Evolutionary conservation across 2,329 filamentous ascomycete species (phyloP).

Genomic region (Alternaria ventricosa): DNA sequence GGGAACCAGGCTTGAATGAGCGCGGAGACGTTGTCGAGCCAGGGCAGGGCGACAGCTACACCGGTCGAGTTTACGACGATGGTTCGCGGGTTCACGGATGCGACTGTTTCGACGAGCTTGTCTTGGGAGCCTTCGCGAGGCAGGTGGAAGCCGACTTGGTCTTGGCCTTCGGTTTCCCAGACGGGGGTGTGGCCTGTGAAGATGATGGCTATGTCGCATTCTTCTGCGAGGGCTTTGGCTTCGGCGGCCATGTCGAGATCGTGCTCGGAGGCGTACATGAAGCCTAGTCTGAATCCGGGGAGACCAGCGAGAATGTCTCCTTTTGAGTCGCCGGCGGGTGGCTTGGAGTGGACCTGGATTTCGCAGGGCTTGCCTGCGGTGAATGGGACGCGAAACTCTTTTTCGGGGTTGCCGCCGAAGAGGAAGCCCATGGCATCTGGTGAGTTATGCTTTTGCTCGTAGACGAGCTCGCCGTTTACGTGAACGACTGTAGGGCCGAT

Average conservation of each 20-base stretch:
- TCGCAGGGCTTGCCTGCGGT: constrained; percentile 66
- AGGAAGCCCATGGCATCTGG: constrained; percentile 69
- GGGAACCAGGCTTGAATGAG: constrained; percentile 53
- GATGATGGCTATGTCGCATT: constrained; percentile 39
- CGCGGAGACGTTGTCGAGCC: constrained; percentile 58
- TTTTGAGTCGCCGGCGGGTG: constrained; percentile 56
- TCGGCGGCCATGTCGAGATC: constrained; percentile 35
- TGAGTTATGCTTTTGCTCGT: constrained; percentile 57
- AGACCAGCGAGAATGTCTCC: constrained; percentile 37
- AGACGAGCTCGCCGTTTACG: constrained; percentile 37
- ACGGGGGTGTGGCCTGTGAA: constrained; percentile 46
- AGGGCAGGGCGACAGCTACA: constrained; percentile 74
- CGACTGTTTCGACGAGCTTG: constrained; percentile 69
- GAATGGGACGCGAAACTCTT: constrained; percentile 64
- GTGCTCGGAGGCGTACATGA: constrained; percentile 41
- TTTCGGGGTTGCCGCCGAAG: constrained; percentile 68
- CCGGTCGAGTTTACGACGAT: constrained; percentile 79
- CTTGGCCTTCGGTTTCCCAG: constrained; percentile 64
- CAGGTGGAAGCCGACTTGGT: constrained; percentile 63
- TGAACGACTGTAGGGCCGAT: constrained; percentile 40
- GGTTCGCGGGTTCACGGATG: constrained; percentile 71
- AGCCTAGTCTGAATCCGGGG: constrained; percentile 43
- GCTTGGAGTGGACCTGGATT: constrained; percentile 64
- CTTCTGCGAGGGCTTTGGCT: constrained; percentile 34
- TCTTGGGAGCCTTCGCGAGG: constrained; percentile 64